phyloP scores from a whole-genome alignment of 2,329 filamentous ascomycete species.

The Cyphellophora attinorum region DNA sequence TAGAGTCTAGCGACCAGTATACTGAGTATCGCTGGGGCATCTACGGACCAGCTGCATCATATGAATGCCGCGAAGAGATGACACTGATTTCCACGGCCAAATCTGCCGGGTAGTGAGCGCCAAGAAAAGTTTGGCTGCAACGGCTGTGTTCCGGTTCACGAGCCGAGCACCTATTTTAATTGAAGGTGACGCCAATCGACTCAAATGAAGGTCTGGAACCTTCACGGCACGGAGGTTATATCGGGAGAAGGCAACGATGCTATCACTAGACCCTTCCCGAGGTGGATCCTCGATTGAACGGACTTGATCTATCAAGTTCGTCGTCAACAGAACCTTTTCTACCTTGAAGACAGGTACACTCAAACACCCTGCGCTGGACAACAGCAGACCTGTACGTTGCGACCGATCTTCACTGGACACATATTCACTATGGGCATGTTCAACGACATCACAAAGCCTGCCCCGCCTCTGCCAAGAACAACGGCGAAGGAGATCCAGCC shows the following conservation, averaged over 20 bases:
- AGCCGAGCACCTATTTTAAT: not conserved
- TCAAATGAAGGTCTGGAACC: too few species aligned
- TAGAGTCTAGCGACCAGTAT: not conserved
- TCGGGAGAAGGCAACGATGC: too few species aligned
- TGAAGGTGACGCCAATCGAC: too few species aligned
- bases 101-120: constrained; percentile 1
- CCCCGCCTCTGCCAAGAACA: not conserved
- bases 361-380: too few species aligned
- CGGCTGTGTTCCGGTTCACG: too few species aligned
- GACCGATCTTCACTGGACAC: not conserved
- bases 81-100: not conserved
- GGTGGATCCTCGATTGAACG: too few species aligned
- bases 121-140: not conserved
- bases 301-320: too few species aligned
- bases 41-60: not conserved
- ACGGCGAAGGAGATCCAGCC: constrained; percentile 5
- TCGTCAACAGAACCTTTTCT: too few species aligned
- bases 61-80: not conserved
- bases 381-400: too few species aligned
- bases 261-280: too few species aligned
- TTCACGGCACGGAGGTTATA: too few species aligned
- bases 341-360: too few species aligned
- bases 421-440: constrained; percentile 1
- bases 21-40: not conserved
- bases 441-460: constrained; percentile 1